Evolutionary conservation across 2,329 filamentous ascomycete species (phyloP), one percentile per base, ranked within the genome.

Genomic region (Fusarium hainanense): DNA sequence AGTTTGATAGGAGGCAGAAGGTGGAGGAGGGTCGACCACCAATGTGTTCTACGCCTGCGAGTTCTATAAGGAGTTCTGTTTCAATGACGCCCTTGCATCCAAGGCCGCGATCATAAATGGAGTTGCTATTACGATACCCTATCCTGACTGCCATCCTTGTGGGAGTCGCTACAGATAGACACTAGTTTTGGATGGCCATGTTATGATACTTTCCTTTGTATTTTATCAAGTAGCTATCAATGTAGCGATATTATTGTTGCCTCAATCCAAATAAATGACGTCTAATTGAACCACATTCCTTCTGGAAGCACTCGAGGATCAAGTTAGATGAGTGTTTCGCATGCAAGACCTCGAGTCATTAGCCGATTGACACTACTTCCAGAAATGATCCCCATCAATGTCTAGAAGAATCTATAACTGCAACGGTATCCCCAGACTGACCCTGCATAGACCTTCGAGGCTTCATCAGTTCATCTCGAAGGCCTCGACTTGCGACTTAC

Each of bases 1-100:
- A 73, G 55, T 73, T 73, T 41, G 71, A 73, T 32, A 44, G 32
- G 14, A 68, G 68, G 1, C 71, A 73, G 50, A 73, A 58, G 34
- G 10, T 59, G 18, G 66, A 73, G 3, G 68, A 25, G 6, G 20
- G 16, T 25, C 23, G 25, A 0, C 66, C 66, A 10, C 42, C 21
- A 1, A 7, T 7, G 18, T 42, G 11, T 37, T 64, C 27, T 42
- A 69, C 70, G 9, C 63, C 67, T 0, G 25, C 63, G 13, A 73
- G 71, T 58, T 73, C 71, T 27, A 37, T 70, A 16, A 51, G 71
- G 55, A 73, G 71, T 54, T 73, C 71, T 16, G 28, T 30, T 25
- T 73, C 71, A 3, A 70, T 63, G 28, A 68, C 68, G 3, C 66
- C 58, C 2, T 42, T 73, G 40, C 58, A 58, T 41, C 4, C 23